phyloP scores from a whole-genome alignment of 139 green algal species.

The Chlamydomonas applanata region DNA sequence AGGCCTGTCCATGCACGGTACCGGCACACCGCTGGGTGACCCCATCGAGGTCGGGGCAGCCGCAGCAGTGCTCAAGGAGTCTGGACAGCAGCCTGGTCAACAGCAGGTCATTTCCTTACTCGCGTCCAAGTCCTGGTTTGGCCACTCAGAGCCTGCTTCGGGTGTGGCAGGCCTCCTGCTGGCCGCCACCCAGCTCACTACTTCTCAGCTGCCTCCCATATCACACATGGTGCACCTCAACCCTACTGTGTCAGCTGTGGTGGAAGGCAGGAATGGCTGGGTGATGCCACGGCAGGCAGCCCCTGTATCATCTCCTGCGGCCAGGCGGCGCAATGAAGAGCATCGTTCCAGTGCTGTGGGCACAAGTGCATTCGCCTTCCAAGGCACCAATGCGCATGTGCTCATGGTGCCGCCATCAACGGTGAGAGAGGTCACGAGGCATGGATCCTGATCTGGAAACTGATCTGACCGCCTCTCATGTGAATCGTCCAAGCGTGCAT shows the following conservation, averaged over 20 bases:
- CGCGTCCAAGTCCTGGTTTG: conserved; percentile 45
- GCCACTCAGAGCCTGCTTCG: conserved; percentile 62
- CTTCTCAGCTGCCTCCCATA: not conserved
- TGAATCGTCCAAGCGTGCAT: too few species aligned
- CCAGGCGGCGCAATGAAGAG: not conserved
- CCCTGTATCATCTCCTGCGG: not conserved
- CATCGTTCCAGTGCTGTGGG: conserved; percentile 31
- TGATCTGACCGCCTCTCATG: too few species aligned
- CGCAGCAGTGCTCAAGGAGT: not conserved
- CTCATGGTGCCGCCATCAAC: conserved; percentile 24
- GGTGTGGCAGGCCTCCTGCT: conserved; percentile 48
- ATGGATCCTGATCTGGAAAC: too few species aligned
- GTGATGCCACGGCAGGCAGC: not conserved
- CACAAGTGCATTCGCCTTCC: conserved; percentile 82
- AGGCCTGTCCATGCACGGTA: conserved; percentile 78
- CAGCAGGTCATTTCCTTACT: not conserved
- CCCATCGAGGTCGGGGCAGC: conserved; percentile 46
- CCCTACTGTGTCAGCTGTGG: conserved; percentile 40
- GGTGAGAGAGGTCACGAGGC: too few species aligned
- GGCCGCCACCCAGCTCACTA: conserved; percentile 5
- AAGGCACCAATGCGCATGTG: conserved; percentile 79
- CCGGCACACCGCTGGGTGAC: conserved; percentile 74
- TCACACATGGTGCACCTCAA: conserved; percentile 55
- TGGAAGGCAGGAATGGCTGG: conserved; percentile 12
- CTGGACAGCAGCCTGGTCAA: not conserved